Evolutionary conservation across 2,329 filamentous ascomycete species (phyloP).

Genomic region (Pseudogymnoascus sp.): DNA sequence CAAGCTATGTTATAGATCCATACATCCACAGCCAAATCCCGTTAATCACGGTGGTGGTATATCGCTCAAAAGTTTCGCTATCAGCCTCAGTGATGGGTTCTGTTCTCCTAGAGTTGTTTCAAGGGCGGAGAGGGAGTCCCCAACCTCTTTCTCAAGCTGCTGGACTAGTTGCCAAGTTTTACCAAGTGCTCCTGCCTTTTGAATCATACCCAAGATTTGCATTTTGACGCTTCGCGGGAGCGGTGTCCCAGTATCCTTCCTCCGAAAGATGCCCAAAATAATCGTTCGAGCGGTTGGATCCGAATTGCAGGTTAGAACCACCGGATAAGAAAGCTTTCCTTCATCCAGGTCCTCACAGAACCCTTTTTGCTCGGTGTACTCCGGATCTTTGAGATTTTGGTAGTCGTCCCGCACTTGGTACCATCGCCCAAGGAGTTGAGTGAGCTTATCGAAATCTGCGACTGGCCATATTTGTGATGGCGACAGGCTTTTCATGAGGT

Average conservation of each 20-base stretch:
- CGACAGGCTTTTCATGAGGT: neutral
- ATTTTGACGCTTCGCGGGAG: neutral
- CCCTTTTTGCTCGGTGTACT: slow-evolving; percentile 8
- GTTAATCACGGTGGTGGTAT: neutral
- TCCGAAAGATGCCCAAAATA: neutral
- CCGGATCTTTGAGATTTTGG: neutral
- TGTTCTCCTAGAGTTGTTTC: neutral
- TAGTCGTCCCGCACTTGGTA: neutral
- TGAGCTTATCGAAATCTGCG: neutral
- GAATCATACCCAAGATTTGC: neutral
- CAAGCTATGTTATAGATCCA: neutral
- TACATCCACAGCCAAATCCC: neutral
- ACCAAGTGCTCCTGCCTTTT: neutral
- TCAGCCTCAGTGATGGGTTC: neutral
- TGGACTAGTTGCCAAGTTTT: neutral
- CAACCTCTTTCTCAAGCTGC: neutral
- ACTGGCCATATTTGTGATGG: neutral
- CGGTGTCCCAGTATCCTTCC: neutral
- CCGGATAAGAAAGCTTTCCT: slow-evolving; percentile 10
- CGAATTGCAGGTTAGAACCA: neutral
- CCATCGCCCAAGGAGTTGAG: neutral
- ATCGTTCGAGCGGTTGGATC: neutral
- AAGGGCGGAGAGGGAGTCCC: neutral
- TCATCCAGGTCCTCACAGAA: slow-evolving; percentile 13
- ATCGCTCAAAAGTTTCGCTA: neutral